Evolutionary conservation across 441 rosid genomes (phyloP), one percentile per base, ranked within the genome.

Genomic region (Syzygium syzygioides): DNA sequence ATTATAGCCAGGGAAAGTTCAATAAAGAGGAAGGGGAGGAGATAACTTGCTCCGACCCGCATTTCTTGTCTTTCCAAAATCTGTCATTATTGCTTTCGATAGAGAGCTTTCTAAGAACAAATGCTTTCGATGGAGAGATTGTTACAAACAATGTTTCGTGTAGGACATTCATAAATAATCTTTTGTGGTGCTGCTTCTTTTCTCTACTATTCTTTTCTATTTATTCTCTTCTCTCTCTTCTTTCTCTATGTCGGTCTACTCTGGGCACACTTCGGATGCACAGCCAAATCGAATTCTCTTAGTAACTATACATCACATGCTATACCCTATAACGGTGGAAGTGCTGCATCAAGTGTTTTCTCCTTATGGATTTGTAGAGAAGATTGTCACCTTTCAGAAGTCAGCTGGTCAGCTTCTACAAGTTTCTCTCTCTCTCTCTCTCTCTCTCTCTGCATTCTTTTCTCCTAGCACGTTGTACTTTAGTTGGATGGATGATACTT

Each of bases 351-450:
- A 95, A 94, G 99, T 98, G 89, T 98, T 98, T 93, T 97, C 98
- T 92, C 96, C 99, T 88, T 94, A 96, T 94, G 99, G 99, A 93
- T 93, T 91, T 94, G 98, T 98, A 90, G 99, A 98, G 95, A 98
- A 98, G 98, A 95, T 98, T 62, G 99, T 98, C 94, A 98, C 99
- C 54, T 98, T 98, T 93, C 99, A 98, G 95, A 98, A 98, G 96
- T 98, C 99, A 87, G 99, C 99, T 93, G 99, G 99, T 98, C 96
- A 95, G 97, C 94, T 94, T 91, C 95, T 92, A 91, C 93, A 87
- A 91, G 94, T 94, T 41, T 92, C 89, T 89, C 88, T 91, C 91
- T 93, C 66, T 92, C 80, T 62, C 86, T 87, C 48, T 62, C 71
- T 64, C 56, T 60, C 32, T 60, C 66, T 60, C 83, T 76, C 52